Base-by-base conservation (phyloP, 495 filamentous ascomycete genomes). In the Aspergillus coremiiformis region DNA sequence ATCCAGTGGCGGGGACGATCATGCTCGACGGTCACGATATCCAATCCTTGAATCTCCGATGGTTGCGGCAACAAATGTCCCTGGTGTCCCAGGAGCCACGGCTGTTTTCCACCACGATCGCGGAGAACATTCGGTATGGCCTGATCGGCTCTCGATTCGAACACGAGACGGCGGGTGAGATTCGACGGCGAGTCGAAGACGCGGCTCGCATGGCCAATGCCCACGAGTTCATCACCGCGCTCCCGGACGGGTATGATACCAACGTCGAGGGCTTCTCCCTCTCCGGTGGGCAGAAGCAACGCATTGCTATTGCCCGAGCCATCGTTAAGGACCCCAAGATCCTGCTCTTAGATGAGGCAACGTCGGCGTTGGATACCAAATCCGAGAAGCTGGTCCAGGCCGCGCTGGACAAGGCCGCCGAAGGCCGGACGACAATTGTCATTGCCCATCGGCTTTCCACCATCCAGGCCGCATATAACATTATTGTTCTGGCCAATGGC, bases 391-490 rank as follows among this genome's bases (percentile, higher is more conserved):
- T 94, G 3, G 93, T 98, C 0, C 93, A 97, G 69, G 86, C 87
- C 32, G 93, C 93, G 12, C 76, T 98, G 10, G 91, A 96, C 59
- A 83, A 79, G 29, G 93, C 89, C 23, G 79, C 90, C 7, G 74
- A 84, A 55, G 92, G 91, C 5, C 80, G 93, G 19, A 98, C 93
- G 0, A 97, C 92, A 6, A 94, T 97, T 59, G 86, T 92, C 12
- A 97, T 98, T 60, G 93, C 93, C 10, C 93, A 98, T 65, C 82
- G 93, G 39, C 74, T 98, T 22, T 91, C 89, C 1, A 98, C 93
- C 24, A 95, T 98, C 73, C 90, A 86, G 67, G 80, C 84, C 51
- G 92, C 92, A 0, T 84, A 96, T 63, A 98, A 96, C 62, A 98
- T 98, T 52, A 88, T 96, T 6, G 91, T 96, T 55, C 90, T 98